These are phyloP conservation scores for Cryptococcus floricola DNA, from an alignment of 1,284 basidiomycete genomes.

Conservation along the genomic window DNA sequence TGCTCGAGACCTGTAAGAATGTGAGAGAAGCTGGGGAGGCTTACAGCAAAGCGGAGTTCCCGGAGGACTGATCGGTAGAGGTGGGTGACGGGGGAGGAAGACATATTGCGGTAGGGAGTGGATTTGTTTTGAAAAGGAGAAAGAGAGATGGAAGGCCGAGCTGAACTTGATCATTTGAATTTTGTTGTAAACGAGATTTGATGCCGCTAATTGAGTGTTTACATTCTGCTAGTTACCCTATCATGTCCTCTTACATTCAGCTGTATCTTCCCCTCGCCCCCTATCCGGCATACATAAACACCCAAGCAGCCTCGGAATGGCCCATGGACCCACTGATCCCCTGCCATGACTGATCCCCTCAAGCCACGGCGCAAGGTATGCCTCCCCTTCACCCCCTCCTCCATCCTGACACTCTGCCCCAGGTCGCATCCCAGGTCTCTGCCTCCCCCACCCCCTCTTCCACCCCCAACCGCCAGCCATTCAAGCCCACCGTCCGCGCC, in stretches of 20 bases:
- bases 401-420: neutral
- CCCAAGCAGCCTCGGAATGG: too few species aligned
- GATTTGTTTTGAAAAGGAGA: neutral
- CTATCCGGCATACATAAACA: too few species aligned
- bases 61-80: slow-evolving; percentile 46
- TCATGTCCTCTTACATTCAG: too few species aligned
- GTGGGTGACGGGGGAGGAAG: slow-evolving; percentile 22
- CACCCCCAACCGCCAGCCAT: neutral
- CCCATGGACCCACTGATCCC: neutral
- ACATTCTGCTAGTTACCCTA: too few species aligned
- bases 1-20: neutral
- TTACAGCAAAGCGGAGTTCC: slow-evolving; percentile 44
- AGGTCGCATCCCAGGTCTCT: slow-evolving; percentile 11
- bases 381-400: neutral
- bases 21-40: slow-evolving; percentile 13
- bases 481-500: slow-evolving; percentile 5
- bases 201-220: too few species aligned
- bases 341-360: slow-evolving; percentile 8
- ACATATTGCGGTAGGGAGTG: slow-evolving; percentile 4
- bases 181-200: too few species aligned
- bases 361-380: slow-evolving; percentile 12
- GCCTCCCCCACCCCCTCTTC: neutral
- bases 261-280: too few species aligned
- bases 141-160: too few species aligned
- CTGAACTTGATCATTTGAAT: too few species aligned